phyloP scores from a whole-genome alignment of 2,329 filamentous ascomycete genomes.

The Graphilbum fragrans region DNA sequence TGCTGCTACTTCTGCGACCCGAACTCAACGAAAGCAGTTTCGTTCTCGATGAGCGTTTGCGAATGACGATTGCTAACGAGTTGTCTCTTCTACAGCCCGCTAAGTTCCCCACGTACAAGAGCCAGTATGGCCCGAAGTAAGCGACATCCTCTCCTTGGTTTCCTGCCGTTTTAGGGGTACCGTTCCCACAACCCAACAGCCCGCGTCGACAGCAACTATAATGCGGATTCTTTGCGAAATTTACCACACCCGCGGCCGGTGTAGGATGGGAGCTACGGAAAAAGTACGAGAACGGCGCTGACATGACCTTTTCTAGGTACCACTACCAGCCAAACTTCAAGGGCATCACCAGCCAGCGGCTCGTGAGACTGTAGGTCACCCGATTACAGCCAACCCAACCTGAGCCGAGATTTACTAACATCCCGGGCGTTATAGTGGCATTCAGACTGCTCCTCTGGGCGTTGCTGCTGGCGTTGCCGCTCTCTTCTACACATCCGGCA shows the following conservation, averaged over 20 bases:
- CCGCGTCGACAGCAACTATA: background rate
- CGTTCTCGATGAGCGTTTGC: no score
- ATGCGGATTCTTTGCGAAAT: no score
- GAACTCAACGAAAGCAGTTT: no score
- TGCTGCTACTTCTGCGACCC: no score
- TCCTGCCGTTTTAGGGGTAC: no score
- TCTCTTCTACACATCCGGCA: slow-evolving; percentile 49
- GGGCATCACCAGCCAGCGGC: slow-evolving; percentile 30
- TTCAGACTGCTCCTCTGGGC: slow-evolving; percentile 41
- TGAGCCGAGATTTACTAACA: background rate
- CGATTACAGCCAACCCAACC: slow-evolving; percentile 3
- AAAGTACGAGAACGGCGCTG: background rate
- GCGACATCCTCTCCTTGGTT: slow-evolving; percentile 16
- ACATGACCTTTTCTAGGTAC: slow-evolving; percentile 32
- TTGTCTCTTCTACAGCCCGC: background rate
- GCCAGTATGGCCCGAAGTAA: slow-evolving; percentile 56
- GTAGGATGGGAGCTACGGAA: background rate
- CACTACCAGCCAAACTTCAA: slow-evolving; percentile 41
- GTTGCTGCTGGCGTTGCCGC: slow-evolving; percentile 44
- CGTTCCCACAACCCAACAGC: no score
- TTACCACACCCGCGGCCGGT: no score
- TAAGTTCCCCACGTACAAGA: slow-evolving; percentile 33
- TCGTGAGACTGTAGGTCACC: slow-evolving; percentile 18
- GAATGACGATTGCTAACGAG: background rate
- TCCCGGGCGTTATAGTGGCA: slow-evolving; percentile 24